Evolutionary conservation across 2,329 filamentous ascomycete genomes (phyloP).

Genomic region (Alternaria atra): DNA sequence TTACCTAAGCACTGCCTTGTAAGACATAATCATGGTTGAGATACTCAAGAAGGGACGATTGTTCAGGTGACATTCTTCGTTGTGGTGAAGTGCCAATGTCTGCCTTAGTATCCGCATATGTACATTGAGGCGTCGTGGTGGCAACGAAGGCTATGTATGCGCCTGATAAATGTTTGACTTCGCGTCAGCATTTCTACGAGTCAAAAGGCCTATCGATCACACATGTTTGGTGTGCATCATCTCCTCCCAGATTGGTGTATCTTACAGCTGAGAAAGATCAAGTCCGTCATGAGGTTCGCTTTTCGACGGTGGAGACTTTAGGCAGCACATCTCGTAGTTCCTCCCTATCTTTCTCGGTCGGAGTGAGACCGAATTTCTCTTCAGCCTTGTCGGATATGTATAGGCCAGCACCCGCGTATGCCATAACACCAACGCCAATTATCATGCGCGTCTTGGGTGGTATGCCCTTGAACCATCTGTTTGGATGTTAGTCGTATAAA

Average conservation of each 20-base stretch:
- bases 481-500: slow-evolving; percentile 6
- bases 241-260: too few relatives aligned
- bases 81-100: neutral
- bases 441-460: slow-evolving; percentile 73
- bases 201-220: neutral
- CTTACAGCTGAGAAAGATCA: neutral
- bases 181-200: neutral
- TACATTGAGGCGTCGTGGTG: neutral
- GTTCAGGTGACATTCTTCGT: neutral
- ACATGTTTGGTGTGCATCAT: neutral
- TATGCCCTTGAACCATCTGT: slow-evolving; percentile 71
- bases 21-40: neutral
- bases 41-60: neutral
- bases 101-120: neutral
- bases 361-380: slow-evolving; percentile 74
- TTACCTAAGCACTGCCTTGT: neutral
- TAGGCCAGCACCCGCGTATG: slow-evolving; percentile 79
- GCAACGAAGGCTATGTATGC: neutral
- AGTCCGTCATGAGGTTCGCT: slow-evolving; percentile 3
- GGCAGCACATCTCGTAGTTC: slow-evolving; percentile 70
- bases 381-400: slow-evolving; percentile 77
- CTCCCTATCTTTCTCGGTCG: slow-evolving; percentile 77
- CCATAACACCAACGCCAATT: slow-evolving; percentile 77
- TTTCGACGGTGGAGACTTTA: slow-evolving; percentile 59
- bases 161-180: neutral